Evolutionary conservation across 306 rosid species (phyloP).

Genomic region (Malus asiatica): DNA sequence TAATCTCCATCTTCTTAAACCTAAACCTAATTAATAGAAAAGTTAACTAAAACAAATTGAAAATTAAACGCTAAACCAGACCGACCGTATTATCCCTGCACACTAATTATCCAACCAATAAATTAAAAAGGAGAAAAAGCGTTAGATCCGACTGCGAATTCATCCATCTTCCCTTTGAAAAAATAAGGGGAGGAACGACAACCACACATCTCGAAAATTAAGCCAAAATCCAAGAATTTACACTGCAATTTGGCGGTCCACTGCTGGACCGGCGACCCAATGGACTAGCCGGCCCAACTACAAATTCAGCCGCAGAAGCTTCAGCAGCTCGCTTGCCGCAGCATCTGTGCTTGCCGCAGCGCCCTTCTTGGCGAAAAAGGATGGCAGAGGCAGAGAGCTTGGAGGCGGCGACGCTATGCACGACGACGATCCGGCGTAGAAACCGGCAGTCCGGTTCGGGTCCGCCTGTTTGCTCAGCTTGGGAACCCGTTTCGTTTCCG

Average conservation of each 20-base stretch:
- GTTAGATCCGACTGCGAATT: not conserved
- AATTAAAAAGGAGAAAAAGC: not conserved
- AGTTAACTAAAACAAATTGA: not conserved
- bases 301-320: constrained; percentile 30
- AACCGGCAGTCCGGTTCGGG: not conserved
- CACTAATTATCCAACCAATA: not conserved
- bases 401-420: constrained; percentile 42
- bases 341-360: not conserved
- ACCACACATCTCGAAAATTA: constrained; percentile 14
- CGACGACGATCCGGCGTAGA: constrained; percentile 40
- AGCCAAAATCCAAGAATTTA: not conserved
- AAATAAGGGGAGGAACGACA: constrained; percentile 35
- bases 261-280: not conserved
- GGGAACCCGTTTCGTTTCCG: not conserved
- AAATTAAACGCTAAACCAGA: not conserved
- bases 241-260: not conserved
- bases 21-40: not conserved
- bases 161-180: constrained; percentile 1
- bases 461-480: not conserved
- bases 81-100: not conserved
- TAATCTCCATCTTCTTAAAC: not conserved
- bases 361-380: constrained; percentile 26
- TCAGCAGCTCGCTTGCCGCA: constrained; percentile 33
- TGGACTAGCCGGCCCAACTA: not conserved
- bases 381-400: constrained; percentile 48